Conservation (phyloP, 768 basidiomycete species). For the Hebeloma cylindrosporum region DNA sequence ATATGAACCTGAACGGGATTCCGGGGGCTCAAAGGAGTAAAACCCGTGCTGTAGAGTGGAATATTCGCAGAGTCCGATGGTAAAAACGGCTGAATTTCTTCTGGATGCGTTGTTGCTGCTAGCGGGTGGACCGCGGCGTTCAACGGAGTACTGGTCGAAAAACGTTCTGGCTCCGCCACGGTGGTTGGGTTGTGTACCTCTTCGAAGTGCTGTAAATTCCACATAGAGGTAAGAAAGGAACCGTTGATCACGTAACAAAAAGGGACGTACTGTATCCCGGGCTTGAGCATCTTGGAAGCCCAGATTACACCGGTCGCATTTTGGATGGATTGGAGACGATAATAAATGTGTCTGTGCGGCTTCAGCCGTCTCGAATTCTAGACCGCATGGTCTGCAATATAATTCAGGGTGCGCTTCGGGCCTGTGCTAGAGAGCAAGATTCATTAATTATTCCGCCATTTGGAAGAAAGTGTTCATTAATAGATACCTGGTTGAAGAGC, state of each 20-base stretch:
- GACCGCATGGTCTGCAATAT: slow-evolving; percentile 37
- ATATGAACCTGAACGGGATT: slow-evolving; percentile 26
- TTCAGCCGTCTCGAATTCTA: slow-evolving; percentile 38
- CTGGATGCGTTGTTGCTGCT: slow-evolving; percentile 1
- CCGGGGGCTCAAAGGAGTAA: slow-evolving; percentile 26
- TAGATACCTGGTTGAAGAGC: slow-evolving; percentile 29
- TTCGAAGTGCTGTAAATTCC: slow-evolving; percentile 17
- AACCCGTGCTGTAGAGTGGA: slow-evolving; percentile 23
- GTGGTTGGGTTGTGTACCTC: slow-evolving; percentile 14
- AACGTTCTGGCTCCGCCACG: slow-evolving; percentile 2
- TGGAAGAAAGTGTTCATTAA: background rate
- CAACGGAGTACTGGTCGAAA: slow-evolving; percentile 7
- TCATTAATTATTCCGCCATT: background rate
- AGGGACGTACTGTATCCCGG: slow-evolving; percentile 35
- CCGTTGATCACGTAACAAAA: background rate
- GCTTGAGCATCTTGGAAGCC: slow-evolving; percentile 41
- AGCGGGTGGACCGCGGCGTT: slow-evolving; percentile 2
- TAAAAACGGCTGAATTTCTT: too few relatives aligned
- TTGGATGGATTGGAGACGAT: slow-evolving; percentile 44
- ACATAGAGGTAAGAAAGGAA: background rate
- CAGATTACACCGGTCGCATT: slow-evolving; percentile 40
- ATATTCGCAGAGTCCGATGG: background rate
- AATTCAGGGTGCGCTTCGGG: slow-evolving; percentile 35
- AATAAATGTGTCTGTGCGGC: slow-evolving; percentile 40
- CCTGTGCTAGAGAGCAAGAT: slow-evolving; percentile 34